Percentiles rank a stretch among this genome's conserved stretches.
These are phyloP conservation scores for Claviceps sp. DNA, from an alignment of 2,329 filamentous ascomycete genomes.

Conservation along the genomic window DNA sequence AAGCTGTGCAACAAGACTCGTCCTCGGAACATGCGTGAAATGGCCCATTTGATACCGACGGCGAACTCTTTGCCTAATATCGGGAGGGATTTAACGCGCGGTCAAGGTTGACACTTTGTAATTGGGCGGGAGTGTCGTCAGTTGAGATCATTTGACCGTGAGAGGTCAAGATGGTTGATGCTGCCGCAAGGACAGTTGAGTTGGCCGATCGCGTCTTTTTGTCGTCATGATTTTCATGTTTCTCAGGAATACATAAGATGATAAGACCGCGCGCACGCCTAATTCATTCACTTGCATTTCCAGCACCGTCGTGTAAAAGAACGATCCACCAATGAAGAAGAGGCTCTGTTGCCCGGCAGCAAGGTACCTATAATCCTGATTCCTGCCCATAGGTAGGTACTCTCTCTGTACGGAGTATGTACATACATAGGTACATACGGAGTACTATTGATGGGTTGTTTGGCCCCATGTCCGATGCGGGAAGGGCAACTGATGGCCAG, in stretches of 20 bases:
- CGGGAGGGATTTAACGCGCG: constrained; percentile 2
- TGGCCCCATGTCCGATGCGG: neutral
- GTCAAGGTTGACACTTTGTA: constrained; percentile 1
- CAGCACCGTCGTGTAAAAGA: neutral
- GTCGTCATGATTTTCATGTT: neutral
- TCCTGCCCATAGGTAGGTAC: too few species aligned
- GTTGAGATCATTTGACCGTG: neutral
- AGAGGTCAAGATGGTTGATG: neutral
- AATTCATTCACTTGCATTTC: too few species aligned
- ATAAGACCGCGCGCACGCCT: too few species aligned
- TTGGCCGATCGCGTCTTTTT: neutral
- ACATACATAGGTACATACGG: too few species aligned
- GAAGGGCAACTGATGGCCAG: neutral
- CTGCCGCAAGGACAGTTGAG: neutral
- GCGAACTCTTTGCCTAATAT: neutral
- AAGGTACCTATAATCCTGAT: too few species aligned
- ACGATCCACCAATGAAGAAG: neutral
- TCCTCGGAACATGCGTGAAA: constrained; percentile 3
- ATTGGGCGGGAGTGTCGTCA: neutral
- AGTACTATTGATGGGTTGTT: neutral
- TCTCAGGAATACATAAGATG: too few species aligned
- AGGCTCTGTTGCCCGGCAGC: neutral
- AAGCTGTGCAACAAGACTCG: constrained; percentile 1
- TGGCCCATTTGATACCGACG: constrained; percentile 2
- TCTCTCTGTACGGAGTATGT: too few species aligned